Percentiles rank a stretch among this genome's conserved stretches.
Conservation (phyloP, 2,329 filamentous ascomycete genomes). For the Plenodomus biglobosus region DNA sequence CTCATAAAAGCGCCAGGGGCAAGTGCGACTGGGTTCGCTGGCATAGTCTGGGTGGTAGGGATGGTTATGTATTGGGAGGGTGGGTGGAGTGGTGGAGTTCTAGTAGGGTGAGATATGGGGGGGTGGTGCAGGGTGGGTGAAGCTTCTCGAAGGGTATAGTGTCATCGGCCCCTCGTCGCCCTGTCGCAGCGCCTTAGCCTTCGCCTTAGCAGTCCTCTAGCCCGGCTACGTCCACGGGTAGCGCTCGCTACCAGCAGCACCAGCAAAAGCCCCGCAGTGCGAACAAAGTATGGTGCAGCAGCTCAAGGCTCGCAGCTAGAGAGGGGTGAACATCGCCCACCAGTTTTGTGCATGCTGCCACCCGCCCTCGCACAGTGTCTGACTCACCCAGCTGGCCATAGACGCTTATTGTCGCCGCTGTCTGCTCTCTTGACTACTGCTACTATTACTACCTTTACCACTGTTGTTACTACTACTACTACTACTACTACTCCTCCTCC, state of each 20-base stretch:
- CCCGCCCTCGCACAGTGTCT: slow-evolving; percentile 15
- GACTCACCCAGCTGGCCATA: slow-evolving; percentile 24
- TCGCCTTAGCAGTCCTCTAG: not conserved
- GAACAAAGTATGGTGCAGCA: no score
- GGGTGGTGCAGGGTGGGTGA: slow-evolving; percentile 7
- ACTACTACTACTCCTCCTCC: no score
- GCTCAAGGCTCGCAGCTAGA: slow-evolving; percentile 3
- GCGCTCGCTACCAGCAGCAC: no score
- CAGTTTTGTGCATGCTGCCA: slow-evolving; percentile 18
- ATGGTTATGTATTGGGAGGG: no score
- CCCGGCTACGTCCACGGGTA: no score
- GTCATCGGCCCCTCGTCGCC: no score
- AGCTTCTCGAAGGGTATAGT: slow-evolving; percentile 19
- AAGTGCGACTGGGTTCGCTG: not conserved
- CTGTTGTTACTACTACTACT: no score
- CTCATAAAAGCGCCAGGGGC: not conserved
- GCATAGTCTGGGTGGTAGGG: not conserved
- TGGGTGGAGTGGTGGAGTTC: no score
- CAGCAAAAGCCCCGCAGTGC: no score
- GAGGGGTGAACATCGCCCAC: no score
- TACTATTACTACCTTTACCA: not conserved
- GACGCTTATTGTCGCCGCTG: slow-evolving; percentile 2
- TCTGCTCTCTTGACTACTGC: not conserved
- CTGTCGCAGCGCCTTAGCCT: no score
- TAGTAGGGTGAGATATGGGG: not conserved